These are phyloP conservation scores for Dalbergia cochinchinensis DNA, from an alignment of 306 rosid species.

Conservation along the genomic window DNA sequence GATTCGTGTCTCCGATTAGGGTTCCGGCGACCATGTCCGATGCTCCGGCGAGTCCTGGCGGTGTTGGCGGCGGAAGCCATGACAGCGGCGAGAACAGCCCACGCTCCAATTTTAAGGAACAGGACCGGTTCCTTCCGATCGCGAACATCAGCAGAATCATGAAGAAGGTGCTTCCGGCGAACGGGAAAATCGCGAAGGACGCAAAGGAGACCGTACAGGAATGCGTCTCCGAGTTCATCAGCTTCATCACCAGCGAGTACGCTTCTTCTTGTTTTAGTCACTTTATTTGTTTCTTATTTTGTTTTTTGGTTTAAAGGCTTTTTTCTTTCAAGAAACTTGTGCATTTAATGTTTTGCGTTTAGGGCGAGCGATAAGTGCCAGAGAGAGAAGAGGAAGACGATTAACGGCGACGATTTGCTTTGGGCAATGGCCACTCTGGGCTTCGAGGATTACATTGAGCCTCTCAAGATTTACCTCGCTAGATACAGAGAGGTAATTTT, in stretches of 20 bases:
- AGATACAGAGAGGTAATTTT: slow-evolving; percentile 87
- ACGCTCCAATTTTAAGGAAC: slow-evolving; percentile 74
- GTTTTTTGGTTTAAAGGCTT: neutral
- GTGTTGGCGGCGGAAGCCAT: slow-evolving; percentile 71
- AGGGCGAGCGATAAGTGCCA: slow-evolving; percentile 75
- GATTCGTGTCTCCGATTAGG: slow-evolving; percentile 50
- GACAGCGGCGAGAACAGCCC: slow-evolving; percentile 91
- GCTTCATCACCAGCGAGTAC: slow-evolving; percentile 93
- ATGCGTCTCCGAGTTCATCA: slow-evolving; percentile 91
- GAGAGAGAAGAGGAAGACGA: slow-evolving; percentile 97
- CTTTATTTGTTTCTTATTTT: neutral
- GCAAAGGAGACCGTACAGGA: slow-evolving; percentile 92
- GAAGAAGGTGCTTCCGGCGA: slow-evolving; percentile 95
- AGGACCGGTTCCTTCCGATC: slow-evolving; percentile 84
- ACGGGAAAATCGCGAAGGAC: slow-evolving; percentile 90
- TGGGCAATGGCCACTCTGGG: slow-evolving; percentile 99
- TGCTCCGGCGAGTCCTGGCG: slow-evolving; percentile 77
- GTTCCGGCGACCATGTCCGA: slow-evolving; percentile 68
- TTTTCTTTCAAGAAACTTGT: too few species aligned
- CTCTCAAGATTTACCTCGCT: slow-evolving; percentile 79
- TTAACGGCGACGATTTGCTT: slow-evolving; percentile 96
- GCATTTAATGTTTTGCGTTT: too few species aligned
- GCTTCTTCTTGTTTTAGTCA: neutral
- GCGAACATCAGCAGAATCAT: slow-evolving; percentile 87
- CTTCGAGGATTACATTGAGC: slow-evolving; percentile 94